Conservation (phyloP, 1,139 yeast genomes). For the Candida neerlandica region DNA sequence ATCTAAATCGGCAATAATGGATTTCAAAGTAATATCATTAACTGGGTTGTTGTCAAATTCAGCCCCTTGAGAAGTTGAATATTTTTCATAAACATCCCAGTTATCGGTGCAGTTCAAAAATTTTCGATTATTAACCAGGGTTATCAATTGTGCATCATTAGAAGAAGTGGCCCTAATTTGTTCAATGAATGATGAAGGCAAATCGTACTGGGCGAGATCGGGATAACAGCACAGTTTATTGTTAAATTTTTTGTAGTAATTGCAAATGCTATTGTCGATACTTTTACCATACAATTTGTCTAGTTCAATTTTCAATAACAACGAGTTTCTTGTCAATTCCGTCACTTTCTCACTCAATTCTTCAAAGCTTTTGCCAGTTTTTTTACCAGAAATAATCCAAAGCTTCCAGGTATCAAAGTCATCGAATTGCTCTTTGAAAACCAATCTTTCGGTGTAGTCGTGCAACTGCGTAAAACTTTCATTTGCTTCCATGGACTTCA, state of each 20-base stretch:
- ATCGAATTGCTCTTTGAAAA: conserved; percentile 49
- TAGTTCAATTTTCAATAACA: conserved; percentile 56
- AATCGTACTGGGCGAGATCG: conserved; percentile 51
- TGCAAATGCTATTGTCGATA: conserved; percentile 28
- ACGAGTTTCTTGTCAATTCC: conserved; percentile 54
- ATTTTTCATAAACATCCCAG: conserved; percentile 35
- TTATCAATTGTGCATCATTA: conserved; percentile 34
- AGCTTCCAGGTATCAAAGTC: conserved; percentile 65
- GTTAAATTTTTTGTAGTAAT: conserved; percentile 48
- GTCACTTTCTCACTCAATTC: conserved; percentile 27
- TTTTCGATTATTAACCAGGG: conserved; percentile 54
- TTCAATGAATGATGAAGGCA: conserved; percentile 16
- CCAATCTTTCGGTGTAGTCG: conserved; percentile 31
- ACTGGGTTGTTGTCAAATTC: conserved; percentile 39
- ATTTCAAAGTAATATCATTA: conserved; percentile 62
- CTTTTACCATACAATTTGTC: conserved; percentile 24
- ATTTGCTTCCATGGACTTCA: conserved; percentile 43
- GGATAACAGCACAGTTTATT: conserved; percentile 61
- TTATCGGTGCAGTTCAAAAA: conserved; percentile 30
- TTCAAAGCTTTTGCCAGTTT: conserved; percentile 28
- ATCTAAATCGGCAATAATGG: conserved; percentile 32
- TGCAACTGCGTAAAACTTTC: conserved; percentile 47
- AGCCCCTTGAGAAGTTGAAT: conserved; percentile 13
- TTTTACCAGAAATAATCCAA: conserved; percentile 46
- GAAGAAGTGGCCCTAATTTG: conserved; percentile 16